A percentile compares a stretch with the other conserved stretches of the same genome.
These are phyloP conservation scores for Irpex sp. DNA, from an alignment of 1,284 basidiomycete genomes.

Conservation along the genomic window DNA sequence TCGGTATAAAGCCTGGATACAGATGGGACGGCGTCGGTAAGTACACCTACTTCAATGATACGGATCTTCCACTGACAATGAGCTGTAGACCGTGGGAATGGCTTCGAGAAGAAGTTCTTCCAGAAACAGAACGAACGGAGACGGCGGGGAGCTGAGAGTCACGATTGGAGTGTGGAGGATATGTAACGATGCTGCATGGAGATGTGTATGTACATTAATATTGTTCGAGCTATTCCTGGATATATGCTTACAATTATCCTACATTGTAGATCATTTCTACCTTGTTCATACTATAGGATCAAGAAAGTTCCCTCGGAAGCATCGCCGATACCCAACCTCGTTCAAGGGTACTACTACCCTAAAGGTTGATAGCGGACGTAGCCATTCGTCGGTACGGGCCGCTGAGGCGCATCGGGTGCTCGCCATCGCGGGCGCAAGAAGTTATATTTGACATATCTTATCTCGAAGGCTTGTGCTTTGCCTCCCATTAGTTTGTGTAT, in stretches of 20 bases:
- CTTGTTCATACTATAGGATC: too few species aligned
- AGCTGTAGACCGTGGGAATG: constrained; percentile 79
- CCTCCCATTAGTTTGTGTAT: too few species aligned
- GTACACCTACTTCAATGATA: constrained; percentile 25
- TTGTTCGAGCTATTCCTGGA: too few species aligned
- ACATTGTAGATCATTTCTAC: neutral
- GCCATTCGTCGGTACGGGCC: too few species aligned
- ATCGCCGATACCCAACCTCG: too few species aligned
- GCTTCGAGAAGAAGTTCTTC: constrained; percentile 92
- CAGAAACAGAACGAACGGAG: constrained; percentile 76
- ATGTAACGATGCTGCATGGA: constrained; percentile 52
- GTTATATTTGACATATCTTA: too few species aligned
- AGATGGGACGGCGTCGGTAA: constrained; percentile 95
- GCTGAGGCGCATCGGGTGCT: too few species aligned
- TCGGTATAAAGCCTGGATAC: constrained; percentile 92
- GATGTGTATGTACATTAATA: neutral
- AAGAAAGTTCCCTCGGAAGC: too few species aligned
- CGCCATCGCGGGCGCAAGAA: too few species aligned
- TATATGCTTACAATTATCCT: neutral
- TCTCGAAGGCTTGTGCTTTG: too few species aligned
- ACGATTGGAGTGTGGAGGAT: constrained; percentile 86
- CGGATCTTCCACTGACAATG: constrained; percentile 5
- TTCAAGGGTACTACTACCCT: too few species aligned
- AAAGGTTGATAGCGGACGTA: too few species aligned
- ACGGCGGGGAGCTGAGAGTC: constrained; percentile 67